These are phyloP conservation scores for Eucalyptus victrix DNA, from an alignment of 345 rosid species.

Conservation along the genomic window DNA sequence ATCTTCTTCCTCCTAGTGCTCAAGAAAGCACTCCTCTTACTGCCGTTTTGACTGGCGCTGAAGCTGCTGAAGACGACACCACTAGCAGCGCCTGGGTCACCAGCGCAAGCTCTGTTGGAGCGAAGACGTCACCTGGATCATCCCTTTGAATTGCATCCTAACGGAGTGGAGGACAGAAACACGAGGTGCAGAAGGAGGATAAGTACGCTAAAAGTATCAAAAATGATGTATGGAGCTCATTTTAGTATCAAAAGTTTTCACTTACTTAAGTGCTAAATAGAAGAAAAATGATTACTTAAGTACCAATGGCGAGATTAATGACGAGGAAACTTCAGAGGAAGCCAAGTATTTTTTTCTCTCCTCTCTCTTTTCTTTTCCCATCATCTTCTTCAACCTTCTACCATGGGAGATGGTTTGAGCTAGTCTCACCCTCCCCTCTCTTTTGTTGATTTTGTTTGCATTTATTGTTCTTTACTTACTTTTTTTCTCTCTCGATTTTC, in stretches of 20 bases:
- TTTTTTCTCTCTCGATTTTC: no score
- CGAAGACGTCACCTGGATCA: neutral
- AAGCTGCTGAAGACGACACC: slow-evolving; percentile 34
- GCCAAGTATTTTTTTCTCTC: no score
- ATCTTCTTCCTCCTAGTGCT: slow-evolving; percentile 24
- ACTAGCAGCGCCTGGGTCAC: slow-evolving; percentile 51
- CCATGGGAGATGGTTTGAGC: no score
- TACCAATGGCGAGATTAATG: fast-evolving
- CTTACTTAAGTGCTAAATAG: no score
- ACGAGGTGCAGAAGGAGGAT: neutral
- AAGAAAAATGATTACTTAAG: no score
- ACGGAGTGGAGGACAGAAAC: neutral
- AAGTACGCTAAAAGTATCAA: no score
- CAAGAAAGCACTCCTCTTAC: slow-evolving; percentile 1
- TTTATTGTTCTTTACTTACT: no score
- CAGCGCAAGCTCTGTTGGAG: slow-evolving; percentile 6
- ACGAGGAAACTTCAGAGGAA: fast-evolving
- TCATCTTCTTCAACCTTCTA: no score
- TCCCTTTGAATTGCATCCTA: neutral
- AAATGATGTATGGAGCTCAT: neutral
- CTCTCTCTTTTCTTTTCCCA: no score
- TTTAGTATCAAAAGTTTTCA: no score
- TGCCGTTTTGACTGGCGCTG: neutral
- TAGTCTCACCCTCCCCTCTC: no score
- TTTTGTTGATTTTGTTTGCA: no score